Evolutionary conservation across 768 basidiomycete genomes (phyloP).

Genomic region (Boletus barrowsii): DNA sequence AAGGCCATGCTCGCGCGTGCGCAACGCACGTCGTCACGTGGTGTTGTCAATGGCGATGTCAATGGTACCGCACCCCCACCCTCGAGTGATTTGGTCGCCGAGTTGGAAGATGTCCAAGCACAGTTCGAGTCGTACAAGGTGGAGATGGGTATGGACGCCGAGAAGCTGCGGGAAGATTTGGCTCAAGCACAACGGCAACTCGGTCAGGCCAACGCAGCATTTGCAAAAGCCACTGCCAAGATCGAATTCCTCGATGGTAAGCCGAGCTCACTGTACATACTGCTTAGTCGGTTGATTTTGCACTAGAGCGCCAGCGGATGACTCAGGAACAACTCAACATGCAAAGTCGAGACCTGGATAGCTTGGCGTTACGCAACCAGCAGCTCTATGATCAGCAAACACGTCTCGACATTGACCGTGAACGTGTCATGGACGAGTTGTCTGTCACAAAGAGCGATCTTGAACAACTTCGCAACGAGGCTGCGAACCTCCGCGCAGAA

Average conservation of each 20-base stretch:
- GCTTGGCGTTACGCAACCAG: slow-evolving; percentile 63
- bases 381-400: slow-evolving; percentile 72
- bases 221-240: slow-evolving; percentile 84
- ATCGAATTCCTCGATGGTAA: slow-evolving; percentile 73
- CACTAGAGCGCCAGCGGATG: slow-evolving; percentile 65
- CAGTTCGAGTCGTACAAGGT: slow-evolving; percentile 78
- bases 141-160: slow-evolving; percentile 79
- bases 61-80: slow-evolving; percentile 21
- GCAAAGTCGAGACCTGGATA: slow-evolving; percentile 63
- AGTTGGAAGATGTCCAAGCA: slow-evolving; percentile 69
- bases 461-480: slow-evolving; percentile 82
- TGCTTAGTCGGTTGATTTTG: neutral
- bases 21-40: slow-evolving; percentile 28
- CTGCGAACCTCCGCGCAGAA: slow-evolving; percentile 86
- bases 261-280: slow-evolving; percentile 16
- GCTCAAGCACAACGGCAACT: slow-evolving; percentile 62
- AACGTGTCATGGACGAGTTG: slow-evolving; percentile 65
- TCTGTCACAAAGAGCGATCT: slow-evolving; percentile 54
- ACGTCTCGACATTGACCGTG: slow-evolving; percentile 71
- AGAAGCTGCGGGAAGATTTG: slow-evolving; percentile 69
- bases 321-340: slow-evolving; percentile 64
- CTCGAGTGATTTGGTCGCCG: slow-evolving; percentile 46
- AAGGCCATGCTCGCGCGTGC: slow-evolving; percentile 67
- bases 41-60: slow-evolving; percentile 32
- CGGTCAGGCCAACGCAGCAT: slow-evolving; percentile 56